Percentiles rank a stretch among this genome's conserved stretches.
phyloP scores from a whole-genome alignment of 2,329 filamentous ascomycete species.

The Venturia carpophila region DNA sequence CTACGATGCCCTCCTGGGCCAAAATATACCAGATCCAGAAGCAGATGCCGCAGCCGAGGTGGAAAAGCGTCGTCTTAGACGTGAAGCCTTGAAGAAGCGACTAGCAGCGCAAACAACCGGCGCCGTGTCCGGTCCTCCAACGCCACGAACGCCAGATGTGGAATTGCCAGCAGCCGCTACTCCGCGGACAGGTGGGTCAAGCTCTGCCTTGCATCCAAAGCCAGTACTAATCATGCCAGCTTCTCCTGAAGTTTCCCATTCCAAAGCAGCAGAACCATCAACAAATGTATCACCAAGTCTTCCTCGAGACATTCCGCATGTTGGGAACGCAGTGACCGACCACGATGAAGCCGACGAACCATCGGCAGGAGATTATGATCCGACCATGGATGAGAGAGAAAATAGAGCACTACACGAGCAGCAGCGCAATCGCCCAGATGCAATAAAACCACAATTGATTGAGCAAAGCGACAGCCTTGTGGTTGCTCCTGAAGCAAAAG shows the following conservation, averaged over 20 bases:
- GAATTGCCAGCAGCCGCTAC: slow-evolving; percentile 8
- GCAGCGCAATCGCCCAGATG: slow-evolving; percentile 17
- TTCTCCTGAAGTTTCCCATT: background rate
- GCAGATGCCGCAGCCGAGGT: slow-evolving; percentile 7
- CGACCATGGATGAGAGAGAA: slow-evolving; percentile 79
- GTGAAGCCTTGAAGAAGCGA: slow-evolving; percentile 6
- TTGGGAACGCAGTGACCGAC: slow-evolving; percentile 14
- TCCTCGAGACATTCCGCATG: background rate
- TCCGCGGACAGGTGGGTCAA: slow-evolving; percentile 5
- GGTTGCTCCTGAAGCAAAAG: slow-evolving; percentile 29
- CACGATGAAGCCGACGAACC: slow-evolving; percentile 59
- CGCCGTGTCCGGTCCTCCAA: slow-evolving; percentile 1
- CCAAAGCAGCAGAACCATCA: slow-evolving; percentile 23
- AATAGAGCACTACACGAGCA: slow-evolving; percentile 65
- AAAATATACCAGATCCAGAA: slow-evolving; percentile 9
- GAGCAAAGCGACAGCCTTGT: slow-evolving; percentile 21
- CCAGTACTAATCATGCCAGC: slow-evolving; percentile 2
- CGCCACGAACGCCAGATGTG: slow-evolving; percentile 4
- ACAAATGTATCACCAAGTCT: slow-evolving; percentile 20
- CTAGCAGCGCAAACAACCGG: slow-evolving; percentile 6
- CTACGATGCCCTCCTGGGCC: slow-evolving; percentile 4
- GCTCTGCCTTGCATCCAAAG: too few species aligned
- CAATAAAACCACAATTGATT: slow-evolving; percentile 15
- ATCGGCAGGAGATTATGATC: slow-evolving; percentile 90
- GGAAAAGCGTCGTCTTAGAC: slow-evolving; percentile 8